These are phyloP conservation scores for Fraxinus americana DNA, from an alignment of 257 asterid genomes.

Conservation along the genomic window DNA sequence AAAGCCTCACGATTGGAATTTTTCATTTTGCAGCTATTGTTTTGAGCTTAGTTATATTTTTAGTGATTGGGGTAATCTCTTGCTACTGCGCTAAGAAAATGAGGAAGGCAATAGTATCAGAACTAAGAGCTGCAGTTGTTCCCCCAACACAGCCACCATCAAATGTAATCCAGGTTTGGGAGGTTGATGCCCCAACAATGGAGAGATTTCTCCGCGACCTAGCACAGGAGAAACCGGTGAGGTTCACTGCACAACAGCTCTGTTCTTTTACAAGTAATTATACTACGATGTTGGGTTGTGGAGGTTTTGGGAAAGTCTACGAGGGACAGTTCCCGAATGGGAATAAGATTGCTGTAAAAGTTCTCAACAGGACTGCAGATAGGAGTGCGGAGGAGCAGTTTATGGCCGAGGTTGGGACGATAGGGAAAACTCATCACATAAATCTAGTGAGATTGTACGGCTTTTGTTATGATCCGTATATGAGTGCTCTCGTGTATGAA, in stretches of 20 bases:
- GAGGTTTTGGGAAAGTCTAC: slow-evolving; percentile 41
- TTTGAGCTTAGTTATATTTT: slow-evolving; percentile 10
- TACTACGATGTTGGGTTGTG: slow-evolving; percentile 31
- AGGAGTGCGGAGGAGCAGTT: slow-evolving; percentile 35
- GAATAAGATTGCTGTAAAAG: slow-evolving; percentile 37
- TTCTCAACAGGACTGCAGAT: slow-evolving; percentile 24
- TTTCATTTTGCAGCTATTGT: slow-evolving; percentile 17
- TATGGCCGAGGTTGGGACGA: slow-evolving; percentile 44
- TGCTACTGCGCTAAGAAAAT: slow-evolving; percentile 21
- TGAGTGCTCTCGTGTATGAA: slow-evolving; percentile 40
- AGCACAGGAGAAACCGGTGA: slow-evolving; percentile 38
- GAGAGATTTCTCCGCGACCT: slow-evolving; percentile 39
- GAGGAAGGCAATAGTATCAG: slow-evolving; percentile 31
- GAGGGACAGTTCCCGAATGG: slow-evolving; percentile 44
- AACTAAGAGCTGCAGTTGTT: slow-evolving; percentile 26
- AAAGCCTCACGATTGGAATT: neutral
- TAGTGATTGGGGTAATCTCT: slow-evolving; percentile 6
- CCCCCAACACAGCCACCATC: slow-evolving; percentile 13
- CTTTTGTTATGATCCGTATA: slow-evolving; percentile 41
- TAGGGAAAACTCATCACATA: slow-evolving; percentile 39
- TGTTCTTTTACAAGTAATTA: slow-evolving; percentile 36
- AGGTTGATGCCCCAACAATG: slow-evolving; percentile 41
- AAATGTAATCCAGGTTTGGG: slow-evolving; percentile 24
- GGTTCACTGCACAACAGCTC: slow-evolving; percentile 40
- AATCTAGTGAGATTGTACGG: slow-evolving; percentile 37